Percentiles rank a stretch among this genome's conserved stretches.
These are phyloP conservation scores for Asterella californica DNA, from an alignment of 225 moss, liverwort and hornwort genomes.

Conservation along the genomic window DNA sequence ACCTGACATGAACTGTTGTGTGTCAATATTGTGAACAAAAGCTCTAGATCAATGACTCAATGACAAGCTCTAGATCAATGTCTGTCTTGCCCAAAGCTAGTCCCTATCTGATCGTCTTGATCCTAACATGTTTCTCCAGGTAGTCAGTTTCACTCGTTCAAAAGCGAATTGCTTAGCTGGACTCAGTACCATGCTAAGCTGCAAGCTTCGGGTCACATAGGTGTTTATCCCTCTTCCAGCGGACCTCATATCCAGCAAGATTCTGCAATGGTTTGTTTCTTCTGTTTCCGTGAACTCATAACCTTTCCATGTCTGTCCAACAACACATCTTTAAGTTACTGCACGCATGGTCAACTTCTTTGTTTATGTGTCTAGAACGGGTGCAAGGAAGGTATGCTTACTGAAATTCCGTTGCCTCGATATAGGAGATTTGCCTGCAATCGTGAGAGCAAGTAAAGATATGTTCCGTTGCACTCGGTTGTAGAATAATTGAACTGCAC, in stretches of 20 bases:
- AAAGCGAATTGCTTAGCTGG: constrained; percentile 27
- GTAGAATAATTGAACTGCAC: background rate
- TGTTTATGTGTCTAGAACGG: background rate
- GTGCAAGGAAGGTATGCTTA: background rate
- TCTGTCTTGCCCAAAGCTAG: background rate
- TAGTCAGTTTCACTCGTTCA: background rate
- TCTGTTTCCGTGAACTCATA: background rate
- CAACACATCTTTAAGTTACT: background rate
- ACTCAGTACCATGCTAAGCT: constrained; percentile 25
- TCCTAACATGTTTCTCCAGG: background rate
- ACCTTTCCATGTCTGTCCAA: too few relatives aligned
- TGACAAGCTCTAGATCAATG: background rate
- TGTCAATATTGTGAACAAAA: background rate
- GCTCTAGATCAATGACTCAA: background rate
- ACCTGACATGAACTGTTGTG: background rate
- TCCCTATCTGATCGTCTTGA: background rate
- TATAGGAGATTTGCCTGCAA: background rate
- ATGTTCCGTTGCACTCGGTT: background rate
- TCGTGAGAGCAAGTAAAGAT: background rate
- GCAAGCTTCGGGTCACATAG: constrained; percentile 18
- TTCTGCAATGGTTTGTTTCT: constrained; percentile 1
- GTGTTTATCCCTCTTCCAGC: constrained; percentile 12
- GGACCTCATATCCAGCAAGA: constrained; percentile 8
- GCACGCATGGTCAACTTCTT: background rate
- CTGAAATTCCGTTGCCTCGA: background rate